Evolutionary conservation across 2,329 filamentous ascomycete genomes (phyloP), one percentile per base, ranked within the genome.

Genomic region (Cercospora sp.): DNA sequence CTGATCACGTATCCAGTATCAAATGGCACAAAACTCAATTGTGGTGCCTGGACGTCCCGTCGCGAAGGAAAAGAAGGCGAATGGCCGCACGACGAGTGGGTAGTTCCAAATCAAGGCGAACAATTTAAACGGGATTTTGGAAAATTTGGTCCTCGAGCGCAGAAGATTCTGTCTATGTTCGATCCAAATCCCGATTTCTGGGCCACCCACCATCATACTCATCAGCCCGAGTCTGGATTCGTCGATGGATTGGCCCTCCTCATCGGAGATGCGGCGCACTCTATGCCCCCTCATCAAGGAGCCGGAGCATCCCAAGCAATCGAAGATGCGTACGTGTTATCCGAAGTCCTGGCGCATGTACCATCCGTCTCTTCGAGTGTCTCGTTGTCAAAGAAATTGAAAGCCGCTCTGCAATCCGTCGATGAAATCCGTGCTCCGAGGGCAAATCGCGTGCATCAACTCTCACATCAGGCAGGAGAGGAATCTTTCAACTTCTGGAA

Each of bases 191-290:
- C 82, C 5, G 82, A 74, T 58, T 75, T 84, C 16, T 85, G 83
- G 82, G 83, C 80, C 1, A 69, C 84, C 0, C 84, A 84, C 72
- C 78, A 85, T 61, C 81, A 85, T 68, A 36, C 51, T n/a, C 36
- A 60, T 7, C 72, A 75, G 31, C 74, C 75, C 7, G 64, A 70
- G 0, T 51, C 60, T 5, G 48, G 20, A 5, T 71, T 71, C 30
- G 42, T 81, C 40, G 84, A 85, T 71, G 79, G 77, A 12, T 81
- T 77, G 31, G 84, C 85, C 0, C 88, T 86, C 59, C 77, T 91
- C 0, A 76, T 91, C 4, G 90, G 90, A 3, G 90, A 92, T 75
- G 89, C 89, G 5, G 89, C 83, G 2, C 89, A 91, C 74, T 87
- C 88, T 1, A 84, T 86, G 80, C 72, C 90, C 83, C 88, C 89